Evolutionary conservation across 805 yeast species (phyloP), one percentile per base, ranked within the genome.

Genomic region (Myxozyma nipponensis): DNA sequence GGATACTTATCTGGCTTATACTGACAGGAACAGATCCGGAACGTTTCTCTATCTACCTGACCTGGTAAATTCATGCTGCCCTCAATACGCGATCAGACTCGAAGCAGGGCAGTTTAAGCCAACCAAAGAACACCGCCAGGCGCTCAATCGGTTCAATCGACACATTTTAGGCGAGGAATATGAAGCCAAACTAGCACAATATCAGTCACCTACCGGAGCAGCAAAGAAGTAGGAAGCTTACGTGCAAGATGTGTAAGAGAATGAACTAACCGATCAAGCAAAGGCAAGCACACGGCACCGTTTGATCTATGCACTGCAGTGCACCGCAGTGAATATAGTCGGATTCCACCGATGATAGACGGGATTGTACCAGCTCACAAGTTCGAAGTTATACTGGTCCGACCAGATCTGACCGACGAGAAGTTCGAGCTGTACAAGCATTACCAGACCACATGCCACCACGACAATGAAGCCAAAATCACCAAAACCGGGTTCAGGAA

Each of bases 11-110:
- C 22, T 13, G 10, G 25, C 13, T 19, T 18, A 18, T 23, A 21
- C 22, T 21, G 36, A 46, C 26, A 7, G 18, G 1, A 4, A 15
- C 64, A 71, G 97, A 47, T 84, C 93, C 28, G 96, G 96, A 0
- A 64, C 67, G 1, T 84, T 79, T 56, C 54, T 84, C 5, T 85
- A 79, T 63, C 77, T 75, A 61, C 80, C 86, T 0, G 96, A 90
- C 63, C 66, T 79, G 54, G 62, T 84, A 26, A 66, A 89, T 36
- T 79, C 79, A 38, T 89, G 97, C 63, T 89, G 97, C 60, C 74
- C 90, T 19, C 75, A 82, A 65, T 86, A 79, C 64, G 83, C 96
- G 0, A 86, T 89, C 17, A 66, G 96, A 46, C 81, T 95, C 0
- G 71, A 71, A 21, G 66, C 77, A 17, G 62, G 62, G 0, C 61